These are phyloP conservation scores for Didymella keratinophila DNA, from an alignment of 2,329 filamentous ascomycete species.

Conservation along the genomic window DNA sequence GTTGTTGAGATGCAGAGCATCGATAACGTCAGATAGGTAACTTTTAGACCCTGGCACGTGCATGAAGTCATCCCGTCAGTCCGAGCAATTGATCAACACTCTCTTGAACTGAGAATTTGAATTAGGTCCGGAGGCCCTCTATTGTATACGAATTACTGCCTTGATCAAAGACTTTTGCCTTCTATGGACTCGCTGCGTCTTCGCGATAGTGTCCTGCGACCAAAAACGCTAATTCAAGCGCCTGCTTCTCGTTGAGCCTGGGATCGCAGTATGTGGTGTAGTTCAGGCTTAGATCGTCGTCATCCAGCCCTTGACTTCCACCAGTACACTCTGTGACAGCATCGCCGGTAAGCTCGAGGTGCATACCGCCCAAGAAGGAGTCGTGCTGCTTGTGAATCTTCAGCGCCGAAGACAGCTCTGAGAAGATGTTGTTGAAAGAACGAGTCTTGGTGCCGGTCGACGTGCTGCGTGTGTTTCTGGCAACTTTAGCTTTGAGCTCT, in stretches of 20 bases:
- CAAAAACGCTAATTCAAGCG: constrained; percentile 90
- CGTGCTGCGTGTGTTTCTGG: constrained; percentile 68
- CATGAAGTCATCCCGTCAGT: constrained; percentile 9
- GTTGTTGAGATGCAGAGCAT: constrained; percentile 36
- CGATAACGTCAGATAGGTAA: constrained; percentile 36
- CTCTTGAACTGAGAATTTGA: not conserved
- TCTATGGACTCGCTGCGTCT: constrained; percentile 35
- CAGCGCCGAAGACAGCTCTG: constrained; percentile 83
- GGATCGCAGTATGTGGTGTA: constrained; percentile 98
- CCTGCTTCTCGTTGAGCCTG: constrained; percentile 95
- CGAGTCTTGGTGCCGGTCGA: constrained; percentile 87
- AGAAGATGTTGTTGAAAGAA: constrained; percentile 87
- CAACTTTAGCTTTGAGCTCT: constrained; percentile 17
- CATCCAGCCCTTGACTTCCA: constrained; percentile 83
- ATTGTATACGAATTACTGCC: too few species aligned
- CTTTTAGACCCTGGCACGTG: constrained; percentile 14
- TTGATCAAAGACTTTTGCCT: not conserved
- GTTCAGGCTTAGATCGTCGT: constrained; percentile 86
- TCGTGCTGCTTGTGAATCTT: constrained; percentile 82
- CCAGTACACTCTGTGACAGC: constrained; percentile 96
- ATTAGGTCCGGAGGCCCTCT: not conserved
- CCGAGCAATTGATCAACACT: not conserved
- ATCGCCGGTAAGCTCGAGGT: constrained; percentile 94
- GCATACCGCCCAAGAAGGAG: constrained; percentile 90
- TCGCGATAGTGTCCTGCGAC: constrained; percentile 81